These are phyloP conservation scores for Coffea humblotiana DNA, from an alignment of 305 asterid genomes.

Conservation along the genomic window DNA sequence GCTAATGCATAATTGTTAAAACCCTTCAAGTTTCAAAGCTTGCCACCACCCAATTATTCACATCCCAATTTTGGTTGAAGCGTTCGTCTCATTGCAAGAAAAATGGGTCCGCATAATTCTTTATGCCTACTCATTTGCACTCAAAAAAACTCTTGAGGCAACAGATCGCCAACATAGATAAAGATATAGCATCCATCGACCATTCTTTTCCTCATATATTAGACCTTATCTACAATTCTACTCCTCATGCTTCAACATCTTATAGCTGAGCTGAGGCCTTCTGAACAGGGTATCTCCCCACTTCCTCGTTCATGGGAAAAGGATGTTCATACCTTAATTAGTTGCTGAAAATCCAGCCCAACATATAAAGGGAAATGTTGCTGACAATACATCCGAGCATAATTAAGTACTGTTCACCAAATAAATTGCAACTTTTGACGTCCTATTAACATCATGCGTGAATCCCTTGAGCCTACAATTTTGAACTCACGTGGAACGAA, in stretches of 20 bases:
- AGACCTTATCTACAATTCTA: background rate
- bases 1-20: background rate
- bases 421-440: background rate
- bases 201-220: background rate
- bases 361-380: background rate
- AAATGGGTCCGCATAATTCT: constrained; percentile 37
- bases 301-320: background rate
- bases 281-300: no score
- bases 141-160: constrained; percentile 30
- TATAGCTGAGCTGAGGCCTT: background rate
- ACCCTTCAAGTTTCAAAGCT: background rate
- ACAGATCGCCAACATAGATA: constrained; percentile 46
- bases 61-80: constrained; percentile 39
- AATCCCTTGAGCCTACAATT: background rate
- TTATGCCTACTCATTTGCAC: constrained; percentile 45
- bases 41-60: background rate
- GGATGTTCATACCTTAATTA: background rate
- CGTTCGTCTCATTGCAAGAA: constrained; percentile 45
- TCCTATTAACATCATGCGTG: background rate
- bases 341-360: constrained; percentile 10
- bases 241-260: background rate
- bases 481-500: background rate
- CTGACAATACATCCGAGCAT: background rate
- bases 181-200: constrained; percentile 44
- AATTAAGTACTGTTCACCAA: background rate